Evolutionary conservation across 805 yeast genomes (phyloP).

Genomic region (Candida sphagnicola): DNA sequence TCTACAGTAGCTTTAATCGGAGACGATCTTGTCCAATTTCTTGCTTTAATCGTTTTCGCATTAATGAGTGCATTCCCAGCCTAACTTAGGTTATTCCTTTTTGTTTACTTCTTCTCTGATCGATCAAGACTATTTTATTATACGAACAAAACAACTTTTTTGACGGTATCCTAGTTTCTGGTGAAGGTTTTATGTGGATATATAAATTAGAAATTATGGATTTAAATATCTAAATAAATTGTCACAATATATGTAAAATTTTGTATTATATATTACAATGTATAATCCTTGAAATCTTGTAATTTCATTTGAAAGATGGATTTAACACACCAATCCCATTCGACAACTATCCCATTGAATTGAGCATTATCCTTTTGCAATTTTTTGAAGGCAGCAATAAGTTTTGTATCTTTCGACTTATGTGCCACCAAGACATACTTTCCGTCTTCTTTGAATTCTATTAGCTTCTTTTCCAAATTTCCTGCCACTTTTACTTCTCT

Average conservation of each 20-base stretch:
- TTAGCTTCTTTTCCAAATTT: slow-evolving; percentile 1
- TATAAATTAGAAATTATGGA: neutral
- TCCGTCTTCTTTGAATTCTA: neutral
- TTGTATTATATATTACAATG: slow-evolving; percentile 10
- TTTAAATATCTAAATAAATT: neutral
- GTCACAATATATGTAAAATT: too few relatives aligned
- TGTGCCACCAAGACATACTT: slow-evolving; percentile 23
- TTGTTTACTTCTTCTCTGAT: neutral
- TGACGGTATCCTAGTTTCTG: neutral
- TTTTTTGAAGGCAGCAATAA: slow-evolving; percentile 18
- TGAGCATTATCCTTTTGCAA: slow-evolving; percentile 2
- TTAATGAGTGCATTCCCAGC: too few relatives aligned
- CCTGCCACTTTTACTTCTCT: slow-evolving; percentile 18
- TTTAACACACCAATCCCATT: slow-evolving; percentile 64
- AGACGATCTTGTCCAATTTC: too few relatives aligned
- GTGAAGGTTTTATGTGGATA: too few relatives aligned
- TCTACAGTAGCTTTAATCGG: too few relatives aligned
- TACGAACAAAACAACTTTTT: neutral
- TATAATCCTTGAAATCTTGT: slow-evolving; percentile 17
- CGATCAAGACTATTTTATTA: neutral
- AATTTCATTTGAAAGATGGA: slow-evolving; percentile 48
- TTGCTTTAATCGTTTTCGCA: too few relatives aligned
- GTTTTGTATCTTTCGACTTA: slow-evolving; percentile 33
- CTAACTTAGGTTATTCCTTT: too few relatives aligned
- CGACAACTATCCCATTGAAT: slow-evolving; percentile 31